Conservation (phyloP, 2,329 filamentous ascomycete species). For the Cercospora brassicicola region DNA sequence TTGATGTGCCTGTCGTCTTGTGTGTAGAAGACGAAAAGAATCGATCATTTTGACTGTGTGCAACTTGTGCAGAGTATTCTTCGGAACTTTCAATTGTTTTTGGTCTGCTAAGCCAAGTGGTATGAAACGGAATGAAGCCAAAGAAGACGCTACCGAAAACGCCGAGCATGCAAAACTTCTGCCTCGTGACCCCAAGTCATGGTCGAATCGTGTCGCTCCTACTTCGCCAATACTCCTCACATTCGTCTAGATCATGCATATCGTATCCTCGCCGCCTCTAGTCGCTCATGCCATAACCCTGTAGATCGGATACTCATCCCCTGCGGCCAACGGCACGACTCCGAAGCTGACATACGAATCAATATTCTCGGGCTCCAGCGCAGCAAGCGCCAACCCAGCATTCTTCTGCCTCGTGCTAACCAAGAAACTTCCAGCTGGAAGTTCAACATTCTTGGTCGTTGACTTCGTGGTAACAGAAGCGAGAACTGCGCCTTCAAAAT, state of each 20-base stretch:
- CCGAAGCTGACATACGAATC: constrained; percentile 43
- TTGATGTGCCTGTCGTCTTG: background rate
- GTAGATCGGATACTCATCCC: constrained; percentile 41
- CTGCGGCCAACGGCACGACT: constrained; percentile 40
- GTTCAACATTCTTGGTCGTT: constrained; percentile 29
- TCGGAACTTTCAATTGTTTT: background rate
- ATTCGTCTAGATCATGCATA: background rate
- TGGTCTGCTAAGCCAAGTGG: background rate
- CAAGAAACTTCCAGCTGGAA: constrained; percentile 40
- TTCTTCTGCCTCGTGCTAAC: constrained; percentile 42
- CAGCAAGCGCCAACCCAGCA: constrained; percentile 40
- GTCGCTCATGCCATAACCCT: constrained; percentile 11
- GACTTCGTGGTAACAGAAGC: constrained; percentile 38
- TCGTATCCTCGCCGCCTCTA: background rate
- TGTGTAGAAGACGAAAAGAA: background rate
- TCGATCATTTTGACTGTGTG: background rate
- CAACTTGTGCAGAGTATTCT: background rate
- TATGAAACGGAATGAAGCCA: background rate
- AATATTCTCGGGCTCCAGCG: constrained; percentile 42
- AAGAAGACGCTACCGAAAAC: background rate
- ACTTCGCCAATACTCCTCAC: background rate
- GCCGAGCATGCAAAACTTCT: background rate
- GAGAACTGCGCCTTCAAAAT: constrained; percentile 41
- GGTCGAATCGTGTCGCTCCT: background rate
- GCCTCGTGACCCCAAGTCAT: background rate